phyloP scores from a whole-genome alignment of 805 yeast genomes.

The Candida qinlingensis region DNA sequence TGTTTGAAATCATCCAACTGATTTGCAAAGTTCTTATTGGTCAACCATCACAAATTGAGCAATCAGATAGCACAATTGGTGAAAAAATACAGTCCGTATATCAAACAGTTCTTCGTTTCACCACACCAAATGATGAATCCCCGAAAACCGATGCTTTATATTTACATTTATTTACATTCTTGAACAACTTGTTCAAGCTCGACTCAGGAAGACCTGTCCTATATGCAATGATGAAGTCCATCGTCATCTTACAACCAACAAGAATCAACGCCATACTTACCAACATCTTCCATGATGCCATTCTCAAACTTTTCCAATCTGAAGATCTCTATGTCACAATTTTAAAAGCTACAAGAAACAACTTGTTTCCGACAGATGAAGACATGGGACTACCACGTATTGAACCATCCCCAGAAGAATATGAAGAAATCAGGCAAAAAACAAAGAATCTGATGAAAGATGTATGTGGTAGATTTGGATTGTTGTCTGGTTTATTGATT shows the following conservation, averaged over 20 bases:
- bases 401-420: conserved; percentile 37
- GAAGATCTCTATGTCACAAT: conserved; percentile 17
- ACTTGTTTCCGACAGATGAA: conserved; percentile 44
- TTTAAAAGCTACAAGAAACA: conserved; percentile 29
- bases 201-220: conserved; percentile 26
- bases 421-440: conserved; percentile 25
- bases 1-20: conserved; percentile 36
- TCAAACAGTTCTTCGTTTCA: too few relatives aligned
- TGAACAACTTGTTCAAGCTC: conserved; percentile 19
- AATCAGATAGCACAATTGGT: background rate
- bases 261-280: conserved; percentile 16
- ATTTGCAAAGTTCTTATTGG: conserved; percentile 12
- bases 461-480: conserved; percentile 15
- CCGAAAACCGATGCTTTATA: background rate
- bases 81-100: too few relatives aligned
- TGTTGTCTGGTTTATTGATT: conserved; percentile 18
- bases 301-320: conserved; percentile 13
- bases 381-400: conserved; percentile 43
- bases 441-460: conserved; percentile 24
- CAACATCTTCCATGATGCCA: conserved; percentile 18
- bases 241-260: conserved; percentile 9
- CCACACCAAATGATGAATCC: background rate
- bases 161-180: conserved; percentile 20
- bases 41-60: background rate
- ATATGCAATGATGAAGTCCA: conserved; percentile 24